These are phyloP conservation scores for Ophiostoma piceae DNA, from an alignment of 2,329 filamentous ascomycete genomes.

Conservation along the genomic window DNA sequence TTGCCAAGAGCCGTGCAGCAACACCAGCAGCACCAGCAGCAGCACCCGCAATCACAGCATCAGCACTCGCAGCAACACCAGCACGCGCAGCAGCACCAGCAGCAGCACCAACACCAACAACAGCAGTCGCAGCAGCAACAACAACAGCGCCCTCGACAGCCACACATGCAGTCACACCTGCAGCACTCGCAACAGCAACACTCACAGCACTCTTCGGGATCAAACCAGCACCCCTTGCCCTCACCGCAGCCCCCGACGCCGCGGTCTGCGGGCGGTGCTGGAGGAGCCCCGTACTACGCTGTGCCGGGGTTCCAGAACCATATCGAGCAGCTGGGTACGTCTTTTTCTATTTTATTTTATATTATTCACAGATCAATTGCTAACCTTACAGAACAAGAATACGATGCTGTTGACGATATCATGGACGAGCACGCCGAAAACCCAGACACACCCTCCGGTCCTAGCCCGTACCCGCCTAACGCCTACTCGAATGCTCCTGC, in stretches of 20 bases:
- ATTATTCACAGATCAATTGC: background rate
- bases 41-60: conserved; percentile 37
- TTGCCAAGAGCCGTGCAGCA: conserved; percentile 30
- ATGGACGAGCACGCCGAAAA: conserved; percentile 70
- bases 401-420: conserved; percentile 84
- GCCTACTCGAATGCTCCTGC: conserved; percentile 47
- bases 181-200: conserved; percentile 41
- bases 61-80: conserved; percentile 28
- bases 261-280: conserved; percentile 33
- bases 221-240: conserved; percentile 30
- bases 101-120: conserved; percentile 34
- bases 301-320: conserved; percentile 83
- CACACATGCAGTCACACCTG: conserved; percentile 18
- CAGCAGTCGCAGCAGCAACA: conserved; percentile 25
- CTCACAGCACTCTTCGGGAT: conserved; percentile 29
- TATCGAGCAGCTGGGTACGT: conserved; percentile 92
- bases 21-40: conserved; percentile 27
- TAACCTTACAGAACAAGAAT: conserved; percentile 73
- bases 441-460: conserved; percentile 57
- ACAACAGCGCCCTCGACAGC: conserved; percentile 19
- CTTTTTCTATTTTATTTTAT: conserved; percentile 26
- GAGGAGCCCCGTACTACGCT: conserved; percentile 62
- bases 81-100: conserved; percentile 28
- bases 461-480: conserved; percentile 58
- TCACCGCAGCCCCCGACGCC: conserved; percentile 26